Evolutionary conservation across 108 stramenopile species (phyloP), one percentile per base, ranked within the genome.

Genomic region (Pseudonitzschia multiseries): DNA sequence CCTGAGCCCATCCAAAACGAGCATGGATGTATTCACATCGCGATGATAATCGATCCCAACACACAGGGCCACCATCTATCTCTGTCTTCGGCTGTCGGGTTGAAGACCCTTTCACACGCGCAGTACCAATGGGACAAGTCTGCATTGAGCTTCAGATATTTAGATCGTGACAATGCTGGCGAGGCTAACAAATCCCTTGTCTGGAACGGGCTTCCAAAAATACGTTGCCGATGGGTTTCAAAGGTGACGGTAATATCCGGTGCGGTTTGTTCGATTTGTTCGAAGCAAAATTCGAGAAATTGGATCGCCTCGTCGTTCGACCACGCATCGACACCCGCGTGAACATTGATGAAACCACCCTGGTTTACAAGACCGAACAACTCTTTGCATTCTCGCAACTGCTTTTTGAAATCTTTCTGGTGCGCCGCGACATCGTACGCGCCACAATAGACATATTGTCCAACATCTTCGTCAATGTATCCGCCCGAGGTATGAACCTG

Each of bases 301-400:
- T 68, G 42, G 18, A 75, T 6, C 12, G 28, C 43, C 32, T 68
- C 59, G 5, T 68, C 67, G 32, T 56, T 56, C 9, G 67, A 50
- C 75, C 75, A 75, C 24, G 75, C 67, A 68, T 75, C 75, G 18
- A 75, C 33, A 20, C 75, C 75, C 2, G 57, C 75, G 46, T 75
- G 75, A 31, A 68, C 41, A 42, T 75, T 75, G 33, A 75, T 46
- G 51, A 74, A 74, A 24, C 73, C 65, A 42, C 65, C 65, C 15
- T 21, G 20, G 0, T 75, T 20, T 5, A 75, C 75, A 6, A 18
- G 43, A 31, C 24, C 48, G 0, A 69, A 15, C 28, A 75, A 32
- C 0, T 60, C 75, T 20, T 67, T 53, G 33, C 53, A 54, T 43
- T 74, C 65, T n/a, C 15, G 10, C 52, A 74, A 22, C 22, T 74